Percentiles rank a stretch among this genome's conserved stretches.
These are phyloP conservation scores for Basipetospora chlamydospora DNA, from an alignment of 2,329 filamentous ascomycete species.

Conservation along the genomic window DNA sequence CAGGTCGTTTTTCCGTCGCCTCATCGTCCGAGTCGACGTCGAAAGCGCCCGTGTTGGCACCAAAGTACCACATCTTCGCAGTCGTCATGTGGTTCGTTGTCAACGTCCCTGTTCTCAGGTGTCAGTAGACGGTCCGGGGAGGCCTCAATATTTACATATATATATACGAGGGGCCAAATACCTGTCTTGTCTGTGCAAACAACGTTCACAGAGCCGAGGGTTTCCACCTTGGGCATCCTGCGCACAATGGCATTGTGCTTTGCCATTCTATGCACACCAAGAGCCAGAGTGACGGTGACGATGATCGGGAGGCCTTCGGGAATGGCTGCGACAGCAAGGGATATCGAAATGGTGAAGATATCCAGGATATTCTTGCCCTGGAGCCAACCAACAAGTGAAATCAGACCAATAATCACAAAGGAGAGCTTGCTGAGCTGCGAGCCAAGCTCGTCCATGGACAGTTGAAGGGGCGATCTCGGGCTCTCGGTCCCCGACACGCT, in stretches of 20 bases:
- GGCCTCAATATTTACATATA: no score
- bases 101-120: slow-evolving; percentile 69
- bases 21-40: slow-evolving; percentile 42
- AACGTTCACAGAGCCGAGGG: slow-evolving; percentile 96
- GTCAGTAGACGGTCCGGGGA: no score
- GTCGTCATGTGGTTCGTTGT: slow-evolving; percentile 98
- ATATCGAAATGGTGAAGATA: slow-evolving; percentile 96
- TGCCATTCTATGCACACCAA: slow-evolving; percentile 94
- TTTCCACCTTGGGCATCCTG: slow-evolving; percentile 92
- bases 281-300: slow-evolving; percentile 86
- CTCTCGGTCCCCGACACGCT: slow-evolving; percentile 92
- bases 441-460: slow-evolving; percentile 95
- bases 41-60: slow-evolving; percentile 38
- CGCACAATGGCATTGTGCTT: slow-evolving; percentile 89
- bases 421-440: slow-evolving; percentile 95
- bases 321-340: slow-evolving; percentile 88
- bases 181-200: slow-evolving; percentile 97
- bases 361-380: slow-evolving; percentile 83
- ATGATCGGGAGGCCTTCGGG: slow-evolving; percentile 95
- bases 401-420: slow-evolving; percentile 84
- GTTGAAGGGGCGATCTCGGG: slow-evolving; percentile 79
- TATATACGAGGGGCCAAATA: no score
- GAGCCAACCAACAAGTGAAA: slow-evolving; percentile 78
- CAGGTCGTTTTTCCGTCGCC: slow-evolving; percentile 41
- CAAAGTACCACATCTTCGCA: slow-evolving; percentile 92